phyloP scores from a whole-genome alignment of 2,329 filamentous ascomycete genomes.

The Fusarium luffae region DNA sequence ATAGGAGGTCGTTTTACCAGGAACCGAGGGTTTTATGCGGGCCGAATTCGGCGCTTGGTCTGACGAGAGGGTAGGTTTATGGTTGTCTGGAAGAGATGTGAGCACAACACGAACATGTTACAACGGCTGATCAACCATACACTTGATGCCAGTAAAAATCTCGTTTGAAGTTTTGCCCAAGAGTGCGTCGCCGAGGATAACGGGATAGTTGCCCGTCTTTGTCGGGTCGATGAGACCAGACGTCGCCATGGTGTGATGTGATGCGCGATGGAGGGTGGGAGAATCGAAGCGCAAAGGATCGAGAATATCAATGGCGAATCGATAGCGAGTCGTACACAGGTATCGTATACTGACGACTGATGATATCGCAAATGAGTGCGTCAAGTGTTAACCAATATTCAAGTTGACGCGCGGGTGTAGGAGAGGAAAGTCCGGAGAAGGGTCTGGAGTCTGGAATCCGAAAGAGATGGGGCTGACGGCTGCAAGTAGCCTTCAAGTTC shows the following conservation, averaged over 20 bases:
- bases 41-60: conserved; percentile 60
- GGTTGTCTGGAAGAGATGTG: conserved; percentile 62
- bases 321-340: not conserved
- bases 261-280: conserved; percentile 7
- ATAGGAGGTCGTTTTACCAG: conserved; percentile 63
- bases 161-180: conserved; percentile 67
- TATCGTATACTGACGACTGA: not conserved
- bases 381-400: conserved; percentile 8
- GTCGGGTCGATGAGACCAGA: conserved; percentile 67
- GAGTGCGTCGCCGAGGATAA: conserved; percentile 71
- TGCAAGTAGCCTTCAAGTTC: conserved; percentile 1
- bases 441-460: conserved; percentile 29
- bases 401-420: conserved; percentile 25
- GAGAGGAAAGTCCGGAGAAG: conserved; percentile 30
- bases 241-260: conserved; percentile 37
- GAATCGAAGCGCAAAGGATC: not conserved
- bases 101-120: not conserved
- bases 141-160: conserved; percentile 69
- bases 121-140: conserved; percentile 56
- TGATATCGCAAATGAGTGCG: conserved; percentile 2
- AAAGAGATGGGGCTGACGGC: conserved; percentile 19
- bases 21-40: conserved; percentile 62
- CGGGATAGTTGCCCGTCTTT: conserved; percentile 69
- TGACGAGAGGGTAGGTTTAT: conserved; percentile 66
- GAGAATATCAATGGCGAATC: not conserved